Conservation (phyloP, 2,329 filamentous ascomycete genomes). For the Trichophyton benhamiae region DNA sequence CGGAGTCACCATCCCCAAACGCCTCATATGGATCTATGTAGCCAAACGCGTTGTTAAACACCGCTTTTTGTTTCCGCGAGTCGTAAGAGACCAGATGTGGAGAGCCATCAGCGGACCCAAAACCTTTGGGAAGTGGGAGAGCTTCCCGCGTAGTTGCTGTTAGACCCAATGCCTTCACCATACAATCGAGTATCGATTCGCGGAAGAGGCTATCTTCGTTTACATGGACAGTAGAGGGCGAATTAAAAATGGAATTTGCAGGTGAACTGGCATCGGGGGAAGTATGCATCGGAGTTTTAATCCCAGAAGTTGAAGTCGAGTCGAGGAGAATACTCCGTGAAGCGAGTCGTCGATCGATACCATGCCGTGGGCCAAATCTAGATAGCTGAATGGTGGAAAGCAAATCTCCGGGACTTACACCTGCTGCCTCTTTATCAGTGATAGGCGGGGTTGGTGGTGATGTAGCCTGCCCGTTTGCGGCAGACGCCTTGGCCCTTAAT, state of each 20-base stretch:
- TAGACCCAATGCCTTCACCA: constrained; percentile 86
- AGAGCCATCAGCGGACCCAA: constrained; percentile 66
- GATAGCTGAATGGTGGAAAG: constrained; percentile 64
- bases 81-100: constrained; percentile 77
- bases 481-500: constrained; percentile 50
- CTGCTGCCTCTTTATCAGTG: constrained; percentile 27
- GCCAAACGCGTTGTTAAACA: constrained; percentile 79
- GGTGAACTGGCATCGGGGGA: constrained; percentile 3
- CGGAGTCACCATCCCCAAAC: constrained; percentile 63
- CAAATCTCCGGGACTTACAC: constrained; percentile 62
- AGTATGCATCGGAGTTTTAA: constrained; percentile 6
- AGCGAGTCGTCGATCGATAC: constrained; percentile 11
- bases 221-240: constrained; percentile 24
- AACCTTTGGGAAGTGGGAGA: constrained; percentile 44
- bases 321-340: constrained; percentile 9
- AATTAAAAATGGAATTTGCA: neutral
- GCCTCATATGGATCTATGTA: constrained; percentile 77
- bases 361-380: constrained; percentile 44
- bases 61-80: constrained; percentile 62
- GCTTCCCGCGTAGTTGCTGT: constrained; percentile 51
- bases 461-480: constrained; percentile 24
- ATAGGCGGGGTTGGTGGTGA: constrained; percentile 16
- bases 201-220: constrained; percentile 75
- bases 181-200: constrained; percentile 82
- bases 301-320: constrained; percentile 5